phyloP scores from a whole-genome alignment of 192 early-diverging fungal genomes.

The Coemansia sp. region DNA sequence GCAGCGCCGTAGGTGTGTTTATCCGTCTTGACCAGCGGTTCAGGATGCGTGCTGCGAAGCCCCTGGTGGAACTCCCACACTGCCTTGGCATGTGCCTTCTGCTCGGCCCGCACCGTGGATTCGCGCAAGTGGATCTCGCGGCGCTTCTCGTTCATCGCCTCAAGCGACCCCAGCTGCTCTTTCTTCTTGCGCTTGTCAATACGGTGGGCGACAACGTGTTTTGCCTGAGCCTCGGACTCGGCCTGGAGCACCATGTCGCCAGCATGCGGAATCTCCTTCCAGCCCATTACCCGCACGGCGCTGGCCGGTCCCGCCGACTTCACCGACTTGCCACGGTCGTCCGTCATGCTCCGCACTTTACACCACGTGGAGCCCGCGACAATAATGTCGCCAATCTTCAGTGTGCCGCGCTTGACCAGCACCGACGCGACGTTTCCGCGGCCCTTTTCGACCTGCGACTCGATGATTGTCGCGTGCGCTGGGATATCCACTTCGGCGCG shows the following conservation, averaged over 20 bases:
- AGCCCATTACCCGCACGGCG: slow-evolving; percentile 85
- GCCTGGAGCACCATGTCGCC: slow-evolving; percentile 86
- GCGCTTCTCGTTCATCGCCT: slow-evolving; percentile 75
- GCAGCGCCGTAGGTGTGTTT: not conserved
- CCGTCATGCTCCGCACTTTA: slow-evolving; percentile 77
- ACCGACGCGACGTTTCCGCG: slow-evolving; percentile 83
- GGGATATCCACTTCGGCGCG: slow-evolving; percentile 73
- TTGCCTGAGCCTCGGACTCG: slow-evolving; percentile 57
- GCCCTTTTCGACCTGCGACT: slow-evolving; percentile 84
- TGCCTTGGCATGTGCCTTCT: slow-evolving; percentile 56
- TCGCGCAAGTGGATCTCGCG: slow-evolving; percentile 52
- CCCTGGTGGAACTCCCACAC: slow-evolving; percentile 68
- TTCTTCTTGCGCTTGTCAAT: slow-evolving; percentile 57
- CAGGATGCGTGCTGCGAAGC: slow-evolving; percentile 53
- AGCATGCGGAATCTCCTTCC: slow-evolving; percentile 87
- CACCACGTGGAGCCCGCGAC: slow-evolving; percentile 87
- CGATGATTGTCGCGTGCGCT: slow-evolving; percentile 83
- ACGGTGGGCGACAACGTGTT: slow-evolving; percentile 69
- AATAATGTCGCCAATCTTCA: slow-evolving; percentile 69
- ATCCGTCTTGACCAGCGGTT: slow-evolving; percentile 31
- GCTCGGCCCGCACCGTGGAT: slow-evolving; percentile 50
- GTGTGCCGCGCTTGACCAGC: slow-evolving; percentile 84
- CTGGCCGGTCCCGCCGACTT: slow-evolving; percentile 76
- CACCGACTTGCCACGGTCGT: slow-evolving; percentile 69
- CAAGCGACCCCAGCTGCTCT: slow-evolving; percentile 60